Evolutionary conservation across 1,139 yeast genomes (phyloP), one percentile per base, ranked within the genome.

Genomic region (Geotrichum macrosporum): DNA sequence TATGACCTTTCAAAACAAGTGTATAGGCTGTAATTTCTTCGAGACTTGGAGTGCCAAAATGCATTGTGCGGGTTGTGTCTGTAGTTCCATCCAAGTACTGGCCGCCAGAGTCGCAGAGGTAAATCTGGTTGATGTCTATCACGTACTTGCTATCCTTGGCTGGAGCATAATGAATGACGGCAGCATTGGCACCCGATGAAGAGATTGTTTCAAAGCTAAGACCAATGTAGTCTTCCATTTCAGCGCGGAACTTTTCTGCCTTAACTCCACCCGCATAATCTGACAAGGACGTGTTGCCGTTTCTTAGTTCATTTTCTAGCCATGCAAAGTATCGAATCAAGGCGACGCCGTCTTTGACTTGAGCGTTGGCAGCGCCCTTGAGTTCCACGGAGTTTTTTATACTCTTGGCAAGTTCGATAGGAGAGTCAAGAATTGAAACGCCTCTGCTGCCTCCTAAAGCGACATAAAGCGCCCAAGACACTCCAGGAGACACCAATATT

Each of bases 61-160:
- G 97, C 38, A 86, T 63, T 0, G 98, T 92, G 66, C 99, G 80
- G 2, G 99, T 92, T n/a, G 92, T 85, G 66, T 92, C 98, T 1
- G 98, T 92, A 1, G 98, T 92, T 29, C 98, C 99, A 54, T 89
- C 96, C 44, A 81, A 68, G 62, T 84, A 94, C 63, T 94, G 99
- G 2, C 95, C 84, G 8, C 99, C 98, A 2, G 96, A 81, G 65
- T 94, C 99, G 61, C 87, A 78, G 51, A 94, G 73, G 63, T 89
- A 92, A 26, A 88, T 76, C 60, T 86, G 83, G 41, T 76, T 69
- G 15, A 89, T 89, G 57, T 86, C 81, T 49, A 94, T 82, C 57
- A 78, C 72, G 3, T 84, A 68, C 51, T 85, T 80, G 27, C 76
- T 70, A 26, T 75, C 82, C 40, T 59, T 63, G 3, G 73, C 71